Percentiles rank a stretch among this genome's conserved stretches.
Evolutionary conservation across 129 eudicot genomes (phyloP).

Genomic region (Chrysanthemum makinoi): DNA sequence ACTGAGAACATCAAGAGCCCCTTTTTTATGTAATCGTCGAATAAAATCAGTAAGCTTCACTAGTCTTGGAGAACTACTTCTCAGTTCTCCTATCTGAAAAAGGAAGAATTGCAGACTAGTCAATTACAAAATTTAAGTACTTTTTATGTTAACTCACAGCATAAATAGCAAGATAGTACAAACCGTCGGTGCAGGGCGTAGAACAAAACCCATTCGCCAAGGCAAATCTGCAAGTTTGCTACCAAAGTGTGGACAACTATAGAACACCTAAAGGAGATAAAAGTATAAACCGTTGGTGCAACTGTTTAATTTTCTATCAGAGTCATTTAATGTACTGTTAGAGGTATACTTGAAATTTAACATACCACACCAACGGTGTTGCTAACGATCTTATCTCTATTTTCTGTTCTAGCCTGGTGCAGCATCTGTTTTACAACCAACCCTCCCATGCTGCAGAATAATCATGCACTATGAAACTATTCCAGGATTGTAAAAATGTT

Average conservation of each 20-base stretch:
- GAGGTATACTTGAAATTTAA: conserved; percentile 17
- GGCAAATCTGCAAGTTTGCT: conserved; percentile 99
- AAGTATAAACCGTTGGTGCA: not conserved
- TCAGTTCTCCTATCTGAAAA: conserved; percentile 81
- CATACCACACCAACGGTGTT: conserved; percentile 94
- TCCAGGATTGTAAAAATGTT: not conserved
- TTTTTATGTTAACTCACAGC: not conserved
- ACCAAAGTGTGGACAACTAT: conserved; percentile 96
- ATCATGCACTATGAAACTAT: conserved; percentile 1
- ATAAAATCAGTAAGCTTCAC: conserved; percentile 79
- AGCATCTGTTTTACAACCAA: conserved; percentile 96
- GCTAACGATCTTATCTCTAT: conserved; percentile 56
- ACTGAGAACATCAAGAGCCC: conserved; percentile 81
- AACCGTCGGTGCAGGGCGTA: conserved; percentile 97
- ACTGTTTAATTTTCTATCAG: too few species aligned
- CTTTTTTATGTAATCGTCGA: conserved; percentile 72
- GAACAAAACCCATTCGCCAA: conserved; percentile 96
- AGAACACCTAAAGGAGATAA: conserved; percentile 62
- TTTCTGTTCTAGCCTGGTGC: conserved; percentile 72
- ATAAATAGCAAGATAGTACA: conserved; percentile 26
- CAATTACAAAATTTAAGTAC: not conserved
- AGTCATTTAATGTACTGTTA: not conserved
- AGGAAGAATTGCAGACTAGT: not conserved
- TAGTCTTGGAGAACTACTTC: conserved; percentile 97
- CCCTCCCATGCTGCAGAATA: conserved; percentile 87